Base-by-base conservation (phyloP, 2,329 filamentous ascomycete species). In the Pseudocercospora ulei region DNA sequence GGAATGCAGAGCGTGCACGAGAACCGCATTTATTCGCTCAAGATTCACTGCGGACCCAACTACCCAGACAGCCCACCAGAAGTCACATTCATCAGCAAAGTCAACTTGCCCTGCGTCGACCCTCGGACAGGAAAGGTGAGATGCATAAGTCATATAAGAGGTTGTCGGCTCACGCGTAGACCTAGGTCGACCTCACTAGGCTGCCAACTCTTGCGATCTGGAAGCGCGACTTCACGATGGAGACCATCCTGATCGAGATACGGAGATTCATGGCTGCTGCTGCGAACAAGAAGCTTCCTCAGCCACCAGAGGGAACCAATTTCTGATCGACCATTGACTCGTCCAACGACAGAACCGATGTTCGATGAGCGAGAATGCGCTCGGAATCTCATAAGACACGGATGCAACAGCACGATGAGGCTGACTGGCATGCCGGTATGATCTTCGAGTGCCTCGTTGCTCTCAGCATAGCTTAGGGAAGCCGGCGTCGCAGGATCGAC, bases 11-110 rank as follows among this genome's bases (percentile, higher is more conserved):
- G 86, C 65, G 86, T 80, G 47, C 88, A 96, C 62, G 90, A 98
- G 71, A 98, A 98, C 67, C 82, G 90, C 57, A 98, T 98, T 68
- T 98, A 98, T 72, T 92, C 85, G 53, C 75, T 98, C 56, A 92
- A 88, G 65, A 94, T 98, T 69, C 81, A 93, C 68, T 98, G 90
- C 68, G 87, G 86, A 47, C 72, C 78, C 33, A 70, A 82, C 41
- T 98, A 98, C 63, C 90, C 90, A 36, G 86, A 94, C 61, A 70
- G 75, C 47, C 90, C 90, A 29, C 90, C 90, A 0, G 78, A 80
- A 35, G 83, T 98, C 56, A 79, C 88, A 57, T 98, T 98, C 65
- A 78, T 90, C 55, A 94, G 82, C 56, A 82, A 85, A 64, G 80
- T 98, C 67, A 95, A 96, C 67, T 75, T 96, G n/a, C 90, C 90